A percentile compares a stretch with the other conserved stretches of the same genome.
Evolutionary conservation across 129 eudicot species (phyloP).

Genomic region (Chrysanthemum lavandulifolium): DNA sequence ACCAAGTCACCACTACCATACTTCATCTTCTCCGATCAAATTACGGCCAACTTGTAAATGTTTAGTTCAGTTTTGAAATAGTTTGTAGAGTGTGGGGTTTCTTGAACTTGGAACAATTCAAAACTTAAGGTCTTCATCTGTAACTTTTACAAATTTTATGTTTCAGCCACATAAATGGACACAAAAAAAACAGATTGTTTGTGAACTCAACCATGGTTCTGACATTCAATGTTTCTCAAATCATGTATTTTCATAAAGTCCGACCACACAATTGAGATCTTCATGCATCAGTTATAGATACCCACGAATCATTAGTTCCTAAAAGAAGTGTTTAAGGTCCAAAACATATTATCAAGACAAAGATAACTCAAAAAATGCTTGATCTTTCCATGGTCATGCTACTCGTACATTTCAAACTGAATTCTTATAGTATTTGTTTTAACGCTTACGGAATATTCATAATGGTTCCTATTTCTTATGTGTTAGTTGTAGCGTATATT

Average conservation of each 20-base stretch:
- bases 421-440: too few relatives aligned
- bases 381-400: slow-evolving; percentile 76
- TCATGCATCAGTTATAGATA: slow-evolving; percentile 22
- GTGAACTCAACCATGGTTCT: too few relatives aligned
- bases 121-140: not conserved
- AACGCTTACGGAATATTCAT: too few relatives aligned
- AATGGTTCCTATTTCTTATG: too few relatives aligned
- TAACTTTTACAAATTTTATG: not conserved
- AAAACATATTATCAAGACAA: slow-evolving; percentile 44
- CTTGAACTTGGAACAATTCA: too few relatives aligned
- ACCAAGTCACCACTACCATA: too few relatives aligned
- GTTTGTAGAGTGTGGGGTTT: too few relatives aligned
- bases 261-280: slow-evolving; percentile 14
- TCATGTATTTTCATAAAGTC: slow-evolving; percentile 16
- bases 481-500: too few relatives aligned
- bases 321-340: slow-evolving; percentile 70
- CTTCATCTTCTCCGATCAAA: too few relatives aligned
- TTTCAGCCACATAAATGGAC: slow-evolving; percentile 13
- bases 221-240: too few relatives aligned
- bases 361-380: slow-evolving; percentile 64
- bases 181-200: not conserved
- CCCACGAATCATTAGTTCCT: slow-evolving; percentile 33
- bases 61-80: too few relatives aligned
- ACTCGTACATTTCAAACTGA: slow-evolving; percentile 37
- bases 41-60: too few relatives aligned